Percentiles rank a stretch among this genome's conserved stretches.
Evolutionary conservation across 108 stramenopile species (phyloP).

Genomic region (Fistulifera pelliculosa): DNA sequence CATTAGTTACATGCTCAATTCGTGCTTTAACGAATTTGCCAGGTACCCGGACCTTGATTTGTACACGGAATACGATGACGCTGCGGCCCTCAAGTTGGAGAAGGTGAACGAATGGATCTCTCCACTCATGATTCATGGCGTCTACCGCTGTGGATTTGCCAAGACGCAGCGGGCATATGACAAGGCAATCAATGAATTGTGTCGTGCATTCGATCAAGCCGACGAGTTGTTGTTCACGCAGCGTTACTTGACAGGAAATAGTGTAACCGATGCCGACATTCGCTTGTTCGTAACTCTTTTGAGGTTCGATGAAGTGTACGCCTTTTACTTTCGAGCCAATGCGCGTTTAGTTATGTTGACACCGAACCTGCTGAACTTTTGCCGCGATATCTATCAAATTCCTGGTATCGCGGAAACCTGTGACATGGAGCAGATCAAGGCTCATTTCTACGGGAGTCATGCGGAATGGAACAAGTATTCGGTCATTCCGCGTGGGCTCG

Average conservation of each 20-base stretch:
- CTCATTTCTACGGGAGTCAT: conserved; percentile 78
- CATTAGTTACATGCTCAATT: conserved; percentile 95
- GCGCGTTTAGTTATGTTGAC: conserved; percentile 46
- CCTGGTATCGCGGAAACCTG: conserved; percentile 65
- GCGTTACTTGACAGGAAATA: conserved; percentile 59
- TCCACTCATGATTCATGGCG: conserved; percentile 90
- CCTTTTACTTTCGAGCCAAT: conserved; percentile 93
- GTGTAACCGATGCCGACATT: conserved; percentile 83
- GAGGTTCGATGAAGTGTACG: conserved; percentile 89
- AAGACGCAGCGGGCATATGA: conserved; percentile 86
- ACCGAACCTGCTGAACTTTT: conserved; percentile 70
- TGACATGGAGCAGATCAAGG: conserved; percentile 88
- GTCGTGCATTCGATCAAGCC: conserved; percentile 61
- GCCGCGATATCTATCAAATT: conserved; percentile 82
- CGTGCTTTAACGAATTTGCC: conserved; percentile 78
- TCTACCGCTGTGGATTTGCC: conserved; percentile 94
- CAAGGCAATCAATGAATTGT: conserved; percentile 68
- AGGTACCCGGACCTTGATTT: conserved; percentile 73
- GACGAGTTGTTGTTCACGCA: conserved; percentile 56
- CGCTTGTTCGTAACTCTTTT: conserved; percentile 83
- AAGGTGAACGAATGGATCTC: conserved; percentile 88
- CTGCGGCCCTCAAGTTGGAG: conserved; percentile 50
- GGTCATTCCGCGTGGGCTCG: conserved; percentile 40
- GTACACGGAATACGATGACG: conserved; percentile 71
- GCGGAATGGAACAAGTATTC: conserved; percentile 47